Evolutionary conservation across 371 early-diverging fungal genomes (phyloP).

Genomic region (Lichtheimia hyalospora): DNA sequence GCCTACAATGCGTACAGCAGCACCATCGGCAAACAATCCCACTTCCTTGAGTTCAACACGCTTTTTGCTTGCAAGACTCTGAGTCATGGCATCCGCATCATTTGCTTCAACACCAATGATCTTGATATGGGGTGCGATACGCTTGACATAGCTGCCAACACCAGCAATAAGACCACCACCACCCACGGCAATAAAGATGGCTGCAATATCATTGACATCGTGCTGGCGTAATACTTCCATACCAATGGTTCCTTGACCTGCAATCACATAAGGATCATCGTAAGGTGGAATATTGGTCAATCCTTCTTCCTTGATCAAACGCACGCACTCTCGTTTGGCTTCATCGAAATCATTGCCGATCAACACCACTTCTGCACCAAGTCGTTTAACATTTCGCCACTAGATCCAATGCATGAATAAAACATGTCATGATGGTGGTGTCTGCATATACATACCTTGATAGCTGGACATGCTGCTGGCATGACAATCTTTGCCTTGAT

Average conservation of each 20-base stretch:
- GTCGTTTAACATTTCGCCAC: slow-evolving; percentile 83
- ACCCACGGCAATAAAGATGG: slow-evolving; percentile 89
- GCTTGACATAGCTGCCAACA: slow-evolving; percentile 88
- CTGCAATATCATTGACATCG: slow-evolving; percentile 66
- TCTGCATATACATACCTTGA: slow-evolving; percentile 31
- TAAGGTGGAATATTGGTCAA: slow-evolving; percentile 93
- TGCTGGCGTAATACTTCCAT: slow-evolving; percentile 90
- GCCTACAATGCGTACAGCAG: slow-evolving; percentile 92
- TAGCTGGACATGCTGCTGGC: slow-evolving; percentile 76
- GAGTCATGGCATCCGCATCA: slow-evolving; percentile 91
- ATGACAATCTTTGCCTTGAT: slow-evolving; percentile 96
- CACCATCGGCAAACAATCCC: slow-evolving; percentile 96
- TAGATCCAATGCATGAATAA: slow-evolving; percentile 21
- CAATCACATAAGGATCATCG: slow-evolving; percentile 97
- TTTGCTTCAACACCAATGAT: slow-evolving; percentile 90
- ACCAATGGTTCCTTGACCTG: slow-evolving; percentile 96
- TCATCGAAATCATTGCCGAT: slow-evolving; percentile 92
- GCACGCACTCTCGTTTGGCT: slow-evolving; percentile 82
- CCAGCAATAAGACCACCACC: slow-evolving; percentile 97
- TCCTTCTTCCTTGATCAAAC: slow-evolving; percentile 69
- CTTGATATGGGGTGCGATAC: slow-evolving; percentile 81
- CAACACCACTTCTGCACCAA: slow-evolving; percentile 91
- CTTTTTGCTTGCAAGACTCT: slow-evolving; percentile 64
- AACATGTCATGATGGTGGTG: background rate
- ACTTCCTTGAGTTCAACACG: slow-evolving; percentile 75